Evolutionary conservation across 208 protist genomes (phyloP), one percentile per base, ranked within the genome.

Genomic region (Wallacemonas collosoma): DNA sequence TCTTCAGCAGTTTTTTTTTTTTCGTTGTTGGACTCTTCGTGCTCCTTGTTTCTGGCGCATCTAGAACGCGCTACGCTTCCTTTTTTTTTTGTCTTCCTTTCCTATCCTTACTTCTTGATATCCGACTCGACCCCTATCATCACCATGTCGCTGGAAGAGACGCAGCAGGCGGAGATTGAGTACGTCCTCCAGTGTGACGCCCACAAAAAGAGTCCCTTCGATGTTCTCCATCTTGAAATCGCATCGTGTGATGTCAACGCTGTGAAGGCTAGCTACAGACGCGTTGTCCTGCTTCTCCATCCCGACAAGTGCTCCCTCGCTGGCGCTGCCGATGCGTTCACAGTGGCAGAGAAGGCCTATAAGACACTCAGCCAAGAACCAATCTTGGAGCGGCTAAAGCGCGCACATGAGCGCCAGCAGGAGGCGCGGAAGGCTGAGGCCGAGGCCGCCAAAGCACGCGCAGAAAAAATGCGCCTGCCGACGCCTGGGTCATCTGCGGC

Each of bases 261-360:
- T 60, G 83, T 97, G n/a, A 91, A 87, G 53, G 81, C 81, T 58
- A 82, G 55, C 50, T 97, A 89, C 65, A 83, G 85, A n/a, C 66
- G 60, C 44, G 89, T 97, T 56, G 89, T 87, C n/a, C 69, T 97
- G 14, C 80, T 92, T 36, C 78, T 97, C 14, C 93, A 97, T 73
- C 93, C 93, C 9, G 93, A 97, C 73, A 97, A 97, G 88, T 97
- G 93, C 81, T 76, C 68, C 17, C 80, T 95, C 35, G 74, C 86
- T 15, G 77, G 90, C 58, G 86, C 89, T 61, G 72, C 80, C 9
- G 90, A 92, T 45, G 93, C 93, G 38, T 97, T 97, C 57, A 79
- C 90, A 55, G 80, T 88, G 3, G 93, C 88, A 5, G 90, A 97
- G 71, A 87, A 86, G 73, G 89, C 90, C 15, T 84, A 97, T 82